Evolutionary conservation across 805 yeast species (phyloP), one percentile per base, ranked within the genome.

Genomic region (Komagataella phaffii): DNA sequence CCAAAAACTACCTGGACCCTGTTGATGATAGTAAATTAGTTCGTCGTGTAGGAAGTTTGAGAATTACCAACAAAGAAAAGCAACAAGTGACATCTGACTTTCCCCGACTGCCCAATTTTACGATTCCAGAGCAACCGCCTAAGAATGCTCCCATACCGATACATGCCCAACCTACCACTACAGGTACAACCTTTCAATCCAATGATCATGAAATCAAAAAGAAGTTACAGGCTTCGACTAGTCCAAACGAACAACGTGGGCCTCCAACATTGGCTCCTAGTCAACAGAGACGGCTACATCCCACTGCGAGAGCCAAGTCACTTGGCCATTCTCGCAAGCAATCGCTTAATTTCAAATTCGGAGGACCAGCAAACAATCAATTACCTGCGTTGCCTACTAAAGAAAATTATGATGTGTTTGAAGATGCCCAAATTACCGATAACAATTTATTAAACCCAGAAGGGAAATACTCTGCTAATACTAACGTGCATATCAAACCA

Each of bases 251-350:
- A 19, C 59, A 57, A 18, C 46, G 47, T 24, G 24, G 45, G 10
- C 53, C 43, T n/a, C 45, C 52, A 4, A 19, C 43, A 30, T 49
- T 19, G 3, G 49, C 46, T n/a, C 40, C 40, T 30, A 30, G 40
- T 30, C 46, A 17, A 45, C 19, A 23, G 45, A 50, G 46, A 48
- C 73, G 66, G 54, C 68, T 71, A 54, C 96, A 87, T 64, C 95
- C 96, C 44, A 80, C 88, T 12, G 95, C 95, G 0, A 77, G 96
- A 59, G 95, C 95, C 2, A 88, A 85, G 62, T 85, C 95, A 18
- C 81, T 87, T 49, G 89, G 90, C n/a, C 91, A 87, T 63, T 76
- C 79, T 18, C 77, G 87, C 60, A 82, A 80, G 58, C 83, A 81
- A 53, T 75, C 85, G 6, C 64, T 74, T 50, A 72, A 74, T 55